These are phyloP conservation scores for Phylloporus sp. DNA, from an alignment of 768 basidiomycete species.

Conservation along the genomic window DNA sequence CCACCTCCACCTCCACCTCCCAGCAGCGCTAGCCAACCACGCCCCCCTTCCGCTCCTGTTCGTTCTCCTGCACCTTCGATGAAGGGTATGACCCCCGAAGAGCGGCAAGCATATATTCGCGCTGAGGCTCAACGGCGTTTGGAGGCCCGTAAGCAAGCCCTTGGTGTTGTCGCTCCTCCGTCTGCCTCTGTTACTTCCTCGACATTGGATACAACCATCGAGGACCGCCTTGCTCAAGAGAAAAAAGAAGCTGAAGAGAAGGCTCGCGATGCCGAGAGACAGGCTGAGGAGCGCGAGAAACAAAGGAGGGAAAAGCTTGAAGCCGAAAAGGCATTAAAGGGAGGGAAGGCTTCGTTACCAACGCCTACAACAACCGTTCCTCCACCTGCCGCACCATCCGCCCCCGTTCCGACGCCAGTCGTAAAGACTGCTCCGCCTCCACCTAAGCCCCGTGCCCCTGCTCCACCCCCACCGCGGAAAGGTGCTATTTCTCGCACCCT, in stretches of 20 bases:
- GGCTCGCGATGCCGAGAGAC: constrained; percentile 68
- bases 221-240: constrained; percentile 80
- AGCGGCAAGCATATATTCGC: constrained; percentile 72
- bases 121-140: constrained; percentile 80
- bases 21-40: constrained; percentile 36
- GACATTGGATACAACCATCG: constrained; percentile 72
- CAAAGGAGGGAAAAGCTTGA: constrained; percentile 70
- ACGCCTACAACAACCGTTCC: constrained; percentile 46
- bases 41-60: constrained; percentile 49
- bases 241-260: constrained; percentile 91
- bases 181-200: constrained; percentile 37
- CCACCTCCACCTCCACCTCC: constrained; percentile 44
- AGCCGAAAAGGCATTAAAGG: constrained; percentile 63
- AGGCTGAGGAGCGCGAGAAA: constrained; percentile 76
- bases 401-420: constrained; percentile 38
- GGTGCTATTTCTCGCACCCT: constrained; percentile 6
- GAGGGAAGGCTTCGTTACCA: constrained; percentile 37
- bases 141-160: constrained; percentile 77
- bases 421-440: constrained; percentile 30
- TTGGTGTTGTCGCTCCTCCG: constrained; percentile 61
- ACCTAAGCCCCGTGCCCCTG: constrained; percentile 35
- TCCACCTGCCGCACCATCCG: constrained; percentile 36
- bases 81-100: constrained; percentile 81
- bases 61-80: constrained; percentile 57
- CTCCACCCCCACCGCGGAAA: constrained; percentile 35